Evolutionary conservation across 73 alveolate species (phyloP).

Genomic region (Symbiodinium natans): DNA sequence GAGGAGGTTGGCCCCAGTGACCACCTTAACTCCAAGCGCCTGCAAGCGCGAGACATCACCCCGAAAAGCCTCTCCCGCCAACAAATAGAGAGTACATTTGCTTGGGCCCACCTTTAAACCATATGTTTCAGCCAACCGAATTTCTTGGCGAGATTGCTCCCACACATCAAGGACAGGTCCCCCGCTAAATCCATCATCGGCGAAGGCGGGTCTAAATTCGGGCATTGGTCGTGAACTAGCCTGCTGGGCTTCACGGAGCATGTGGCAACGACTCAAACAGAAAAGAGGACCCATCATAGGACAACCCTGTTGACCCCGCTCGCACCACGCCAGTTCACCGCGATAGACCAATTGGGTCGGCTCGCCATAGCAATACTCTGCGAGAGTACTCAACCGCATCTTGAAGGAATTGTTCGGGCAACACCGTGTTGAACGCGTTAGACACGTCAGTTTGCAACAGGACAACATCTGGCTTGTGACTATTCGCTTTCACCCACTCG

Average conservation of each 20-base stretch:
- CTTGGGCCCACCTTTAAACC: neutral
- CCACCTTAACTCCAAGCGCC: neutral
- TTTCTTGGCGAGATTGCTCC: neutral
- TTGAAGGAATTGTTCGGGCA: conserved; percentile 8
- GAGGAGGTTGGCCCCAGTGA: neutral
- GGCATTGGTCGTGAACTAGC: neutral
- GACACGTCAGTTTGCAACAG: too few species aligned
- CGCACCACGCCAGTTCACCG: neutral
- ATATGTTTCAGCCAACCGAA: neutral
- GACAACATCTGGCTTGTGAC: neutral
- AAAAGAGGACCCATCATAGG: conserved; percentile 23
- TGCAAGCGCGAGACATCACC: too few species aligned
- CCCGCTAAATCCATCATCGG: neutral
- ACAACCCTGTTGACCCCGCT: conserved; percentile 21
- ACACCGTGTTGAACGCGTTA: neutral
- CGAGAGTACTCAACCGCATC: conserved; percentile 20
- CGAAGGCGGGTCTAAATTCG: neutral
- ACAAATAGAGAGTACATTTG: neutral
- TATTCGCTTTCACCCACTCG: neutral
- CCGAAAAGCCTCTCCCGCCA: too few species aligned
- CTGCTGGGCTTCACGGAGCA: neutral
- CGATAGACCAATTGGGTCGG: neutral
- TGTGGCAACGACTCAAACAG: neutral
- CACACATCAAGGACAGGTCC: neutral
- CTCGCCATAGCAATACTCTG: neutral